These are phyloP conservation scores for Thielaviopsis populi DNA, from an alignment of 2,329 filamentous ascomycete genomes.

Conservation along the genomic window DNA sequence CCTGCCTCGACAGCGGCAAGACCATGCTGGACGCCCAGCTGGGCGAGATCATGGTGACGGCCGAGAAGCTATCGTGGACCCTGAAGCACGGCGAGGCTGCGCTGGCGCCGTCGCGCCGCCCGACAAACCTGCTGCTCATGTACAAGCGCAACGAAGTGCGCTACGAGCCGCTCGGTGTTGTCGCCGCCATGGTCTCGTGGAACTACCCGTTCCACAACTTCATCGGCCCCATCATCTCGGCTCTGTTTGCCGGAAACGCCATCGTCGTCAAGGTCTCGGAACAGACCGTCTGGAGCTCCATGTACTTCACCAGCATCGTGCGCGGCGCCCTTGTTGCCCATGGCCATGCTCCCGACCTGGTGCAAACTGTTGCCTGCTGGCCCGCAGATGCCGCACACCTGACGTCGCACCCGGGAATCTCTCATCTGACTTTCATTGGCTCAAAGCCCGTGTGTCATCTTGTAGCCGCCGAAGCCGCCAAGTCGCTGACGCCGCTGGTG, in stretches of 20 bases:
- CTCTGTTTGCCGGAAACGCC: slow-evolving; percentile 80
- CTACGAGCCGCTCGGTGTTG: slow-evolving; percentile 86
- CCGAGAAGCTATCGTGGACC: slow-evolving; percentile 90
- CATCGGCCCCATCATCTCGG: slow-evolving; percentile 76
- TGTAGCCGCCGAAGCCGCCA: slow-evolving; percentile 75
- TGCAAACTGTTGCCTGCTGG: slow-evolving; percentile 81
- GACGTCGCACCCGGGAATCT: slow-evolving; percentile 69
- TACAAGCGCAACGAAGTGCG: slow-evolving; percentile 86
- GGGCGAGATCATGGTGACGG: slow-evolving; percentile 86
- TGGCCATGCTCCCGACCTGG: slow-evolving; percentile 64
- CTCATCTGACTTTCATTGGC: slow-evolving; percentile 92
- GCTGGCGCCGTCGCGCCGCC: slow-evolving; percentile 53
- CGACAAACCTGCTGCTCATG: slow-evolving; percentile 83
- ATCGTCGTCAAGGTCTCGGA: slow-evolving; percentile 91
- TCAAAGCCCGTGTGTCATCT: slow-evolving; percentile 74
- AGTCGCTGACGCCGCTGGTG: slow-evolving; percentile 70
- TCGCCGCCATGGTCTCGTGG: slow-evolving; percentile 88
- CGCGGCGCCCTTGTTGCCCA: slow-evolving; percentile 67
- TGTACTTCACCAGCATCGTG: slow-evolving; percentile 67
- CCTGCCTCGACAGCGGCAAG: slow-evolving; percentile 88
- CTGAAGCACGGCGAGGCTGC: slow-evolving; percentile 78
- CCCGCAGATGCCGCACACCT: slow-evolving; percentile 66
- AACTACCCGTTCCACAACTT: slow-evolving; percentile 97
- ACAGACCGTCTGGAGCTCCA: slow-evolving; percentile 83
- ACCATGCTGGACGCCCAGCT: slow-evolving; percentile 88